Evolutionary conservation across 225 moss, liverwort and hornwort species (phyloP).

Genomic region (Polytrichum commune): DNA sequence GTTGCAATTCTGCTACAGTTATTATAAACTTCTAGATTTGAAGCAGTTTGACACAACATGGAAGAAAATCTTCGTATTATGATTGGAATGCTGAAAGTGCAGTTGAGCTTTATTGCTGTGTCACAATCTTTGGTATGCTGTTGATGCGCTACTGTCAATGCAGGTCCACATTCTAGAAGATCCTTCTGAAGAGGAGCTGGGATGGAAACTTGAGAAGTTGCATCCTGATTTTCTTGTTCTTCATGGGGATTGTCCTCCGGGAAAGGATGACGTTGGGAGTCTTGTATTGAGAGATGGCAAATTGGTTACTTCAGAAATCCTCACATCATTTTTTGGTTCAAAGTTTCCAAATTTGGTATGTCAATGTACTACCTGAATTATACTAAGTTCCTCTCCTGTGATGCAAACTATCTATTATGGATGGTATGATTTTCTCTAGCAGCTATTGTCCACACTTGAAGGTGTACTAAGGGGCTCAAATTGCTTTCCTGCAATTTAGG

Average conservation of each 20-base stretch:
- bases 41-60: too few species aligned
- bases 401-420: not conserved
- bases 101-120: too few species aligned
- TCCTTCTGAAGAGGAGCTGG: conserved; percentile 80
- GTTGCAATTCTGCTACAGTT: too few species aligned
- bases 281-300: conserved; percentile 61
- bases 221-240: conserved; percentile 86
- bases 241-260: conserved; percentile 61
- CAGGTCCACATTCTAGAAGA: conserved; percentile 81
- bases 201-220: conserved; percentile 60
- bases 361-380: conserved; percentile 4
- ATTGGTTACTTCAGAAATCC: conserved; percentile 57
- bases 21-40: too few species aligned
- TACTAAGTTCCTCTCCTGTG: not conserved
- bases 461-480: not conserved
- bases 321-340: conserved; percentile 61
- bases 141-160: not conserved
- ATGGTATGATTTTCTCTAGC: not conserved
- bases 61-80: too few species aligned
- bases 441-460: not conserved
- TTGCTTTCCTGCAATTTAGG: conserved; percentile 34
- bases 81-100: too few species aligned
- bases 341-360: conserved; percentile 82
- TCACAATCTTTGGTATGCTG: too few species aligned
- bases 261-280: conserved; percentile 77